phyloP scores from a whole-genome alignment of 257 asterid species.

The Solanum paucissectum region DNA sequence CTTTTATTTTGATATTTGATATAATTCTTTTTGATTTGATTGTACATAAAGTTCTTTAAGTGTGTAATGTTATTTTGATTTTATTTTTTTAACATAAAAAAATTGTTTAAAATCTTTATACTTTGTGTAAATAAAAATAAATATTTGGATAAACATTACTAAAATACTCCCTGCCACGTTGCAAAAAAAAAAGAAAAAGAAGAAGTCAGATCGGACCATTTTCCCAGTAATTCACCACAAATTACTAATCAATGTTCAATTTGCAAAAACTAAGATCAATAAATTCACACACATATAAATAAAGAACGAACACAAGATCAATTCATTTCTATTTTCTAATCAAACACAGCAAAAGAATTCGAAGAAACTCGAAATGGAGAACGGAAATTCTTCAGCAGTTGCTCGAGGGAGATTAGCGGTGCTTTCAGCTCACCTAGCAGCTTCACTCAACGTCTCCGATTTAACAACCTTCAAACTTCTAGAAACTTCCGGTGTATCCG shows the following conservation, averaged over 20 bases:
- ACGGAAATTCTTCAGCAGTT: constrained; percentile 34
- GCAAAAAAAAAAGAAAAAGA: too few relatives aligned
- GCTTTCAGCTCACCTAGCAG: constrained; percentile 77
- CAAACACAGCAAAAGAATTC: background rate
- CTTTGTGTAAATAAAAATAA: too few relatives aligned
- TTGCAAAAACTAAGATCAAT: background rate
- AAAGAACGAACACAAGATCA: background rate
- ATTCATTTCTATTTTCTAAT: background rate
- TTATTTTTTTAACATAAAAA: too few relatives aligned
- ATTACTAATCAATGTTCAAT: background rate
- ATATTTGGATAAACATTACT: background rate
- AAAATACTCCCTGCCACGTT: background rate
- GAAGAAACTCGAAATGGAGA: constrained; percentile 19
- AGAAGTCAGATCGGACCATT: background rate
- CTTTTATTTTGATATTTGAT: too few relatives aligned
- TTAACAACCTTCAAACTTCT: constrained; percentile 13
- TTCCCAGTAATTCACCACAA: background rate
- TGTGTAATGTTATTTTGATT: too few relatives aligned
- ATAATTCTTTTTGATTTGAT: too few relatives aligned
- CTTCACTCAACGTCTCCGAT: constrained; percentile 26
- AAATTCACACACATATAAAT: background rate
- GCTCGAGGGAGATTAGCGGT: constrained; percentile 84
- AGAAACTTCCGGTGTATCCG: constrained; percentile 40
- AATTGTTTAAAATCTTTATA: too few relatives aligned
- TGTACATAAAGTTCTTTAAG: too few relatives aligned